A percentile compares a stretch with the other conserved stretches of the same genome.
Conservation (phyloP, 139 green algal genomes). For the Raphidocelis subcapitata region DNA sequence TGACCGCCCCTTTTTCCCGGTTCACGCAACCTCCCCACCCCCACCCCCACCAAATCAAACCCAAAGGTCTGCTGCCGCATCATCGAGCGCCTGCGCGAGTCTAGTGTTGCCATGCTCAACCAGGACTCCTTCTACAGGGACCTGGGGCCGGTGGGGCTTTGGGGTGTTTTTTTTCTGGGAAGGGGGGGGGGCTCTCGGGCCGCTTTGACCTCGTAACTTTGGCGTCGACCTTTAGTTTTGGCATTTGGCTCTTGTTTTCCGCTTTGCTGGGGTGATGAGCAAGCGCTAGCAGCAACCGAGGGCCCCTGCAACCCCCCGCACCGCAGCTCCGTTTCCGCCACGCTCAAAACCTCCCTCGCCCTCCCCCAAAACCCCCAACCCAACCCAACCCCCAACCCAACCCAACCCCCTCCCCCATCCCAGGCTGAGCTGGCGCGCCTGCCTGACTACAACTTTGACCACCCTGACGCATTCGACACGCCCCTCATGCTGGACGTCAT, state of each 20-base stretch:
- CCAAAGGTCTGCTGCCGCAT: constrained; percentile 95
- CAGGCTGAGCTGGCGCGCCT: constrained; percentile 18
- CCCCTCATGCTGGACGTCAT: constrained; percentile 40
- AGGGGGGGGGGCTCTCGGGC: not conserved
- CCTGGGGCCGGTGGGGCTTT: constrained; percentile 46
- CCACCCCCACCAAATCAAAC: too few relatives aligned
- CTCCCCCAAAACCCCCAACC: too few relatives aligned
- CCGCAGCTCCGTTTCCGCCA: too few relatives aligned
- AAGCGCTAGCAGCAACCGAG: too few relatives aligned
- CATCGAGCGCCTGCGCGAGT: constrained; percentile 87
- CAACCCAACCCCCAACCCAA: too few relatives aligned
- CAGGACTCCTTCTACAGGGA: constrained; percentile 95
- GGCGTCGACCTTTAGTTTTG: too few relatives aligned
- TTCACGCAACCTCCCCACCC: too few relatives aligned
- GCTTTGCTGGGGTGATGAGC: too few relatives aligned
- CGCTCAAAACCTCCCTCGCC: too few relatives aligned
- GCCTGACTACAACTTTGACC: constrained; percentile 77
- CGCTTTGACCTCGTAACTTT: not conserved
- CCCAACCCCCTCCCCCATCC: not conserved
- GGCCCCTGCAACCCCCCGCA: not conserved
- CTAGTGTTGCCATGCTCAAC: constrained; percentile 88
- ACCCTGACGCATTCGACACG: constrained; percentile 82
- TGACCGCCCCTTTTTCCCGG: too few relatives aligned
- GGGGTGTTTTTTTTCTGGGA: not conserved
- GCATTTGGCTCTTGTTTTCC: too few relatives aligned